A percentile compares a stretch with the other conserved stretches of the same genome.
Evolutionary conservation across 2,329 filamentous ascomycete genomes (phyloP).

Genomic region (Sodiomyces alkalinus): DNA sequence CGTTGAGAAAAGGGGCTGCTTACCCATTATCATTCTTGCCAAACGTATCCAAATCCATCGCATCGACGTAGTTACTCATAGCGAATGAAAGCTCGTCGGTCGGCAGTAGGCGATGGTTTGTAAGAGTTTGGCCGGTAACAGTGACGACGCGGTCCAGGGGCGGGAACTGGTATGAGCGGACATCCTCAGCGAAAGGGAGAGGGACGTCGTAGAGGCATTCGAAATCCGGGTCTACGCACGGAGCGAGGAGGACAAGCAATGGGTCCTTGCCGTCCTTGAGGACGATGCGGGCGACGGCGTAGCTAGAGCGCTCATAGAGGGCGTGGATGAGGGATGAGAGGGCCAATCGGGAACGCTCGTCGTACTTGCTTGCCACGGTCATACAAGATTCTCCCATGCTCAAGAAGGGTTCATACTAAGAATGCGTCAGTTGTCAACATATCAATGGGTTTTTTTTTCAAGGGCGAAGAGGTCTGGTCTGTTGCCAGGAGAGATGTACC

Average conservation of each 20-base stretch:
- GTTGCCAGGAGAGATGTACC: too few relatives aligned
- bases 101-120: conserved; percentile 72
- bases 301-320: conserved; percentile 69
- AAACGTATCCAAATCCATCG: conserved; percentile 70
- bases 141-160: conserved; percentile 79
- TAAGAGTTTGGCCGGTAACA: conserved; percentile 65
- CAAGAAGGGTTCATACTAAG: conserved; percentile 66
- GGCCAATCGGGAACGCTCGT: conserved; percentile 70
- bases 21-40: conserved; percentile 63
- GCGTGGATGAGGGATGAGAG: conserved; percentile 84
- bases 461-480: too few relatives aligned
- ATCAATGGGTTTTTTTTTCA: too few relatives aligned
- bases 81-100: conserved; percentile 56
- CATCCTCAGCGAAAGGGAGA: conserved; percentile 83
- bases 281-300: conserved; percentile 75
- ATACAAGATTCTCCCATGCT: conserved; percentile 70
- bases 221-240: conserved; percentile 60
- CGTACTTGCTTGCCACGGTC: conserved; percentile 60
- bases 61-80: conserved; percentile 86
- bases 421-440: too few relatives aligned
- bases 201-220: conserved; percentile 85
- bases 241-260: conserved; percentile 61
- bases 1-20: conserved; percentile 10
- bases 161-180: conserved; percentile 81
- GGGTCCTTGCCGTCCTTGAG: conserved; percentile 72